Evolutionary conservation across 305 asterid species (phyloP), one percentile per base, ranked within the genome.

Genomic region (Andrographis paniculata): DNA sequence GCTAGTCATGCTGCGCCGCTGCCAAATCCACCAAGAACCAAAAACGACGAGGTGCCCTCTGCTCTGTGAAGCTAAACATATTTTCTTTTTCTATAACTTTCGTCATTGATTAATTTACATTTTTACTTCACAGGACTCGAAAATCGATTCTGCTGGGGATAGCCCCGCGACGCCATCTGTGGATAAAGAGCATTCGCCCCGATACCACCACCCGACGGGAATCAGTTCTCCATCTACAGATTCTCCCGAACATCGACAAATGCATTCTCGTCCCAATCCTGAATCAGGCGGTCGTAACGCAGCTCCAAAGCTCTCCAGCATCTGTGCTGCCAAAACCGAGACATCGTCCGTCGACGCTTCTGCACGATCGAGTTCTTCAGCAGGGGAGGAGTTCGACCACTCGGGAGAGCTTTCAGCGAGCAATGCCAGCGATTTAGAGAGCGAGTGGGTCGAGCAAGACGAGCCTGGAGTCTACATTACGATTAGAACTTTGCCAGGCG

Each of bases 381-480:
- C 93, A 15, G 77, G 95, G 66, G 94, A 75, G 41, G 94, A 75
- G 38, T 66, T 64, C 18, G 95, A 86, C 39, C 77, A 65, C 76
- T 89, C 94, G 1, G 92, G 91, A 52, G 94, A 83, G 47, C 94
- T 81, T 30, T 86, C 96, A 8, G 74, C 76, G 58, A 86, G 94
- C 80, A 92, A 87, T 66, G 99, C 89, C 14, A 80, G 95, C 54
- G 96, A 87, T 61, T 46, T 81, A 63, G 96, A 84, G 50, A 73
- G 70, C 1, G 96, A 92, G 61, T 92, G 99, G 99, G 95, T 92
- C 38, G 99, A 92, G 64, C 85, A 92, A 69, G 99, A 87, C 14
- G 94, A 80, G 59, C 91, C 95, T 38, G 99, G 99, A 56, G 99
- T 92, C 59, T 92, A 92, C 72, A 83, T 92, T 39, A 81, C 99